Evolutionary conservation across 2,329 filamentous ascomycete species (phyloP).

Genomic region (Dendrostoma leiphaemia): DNA sequence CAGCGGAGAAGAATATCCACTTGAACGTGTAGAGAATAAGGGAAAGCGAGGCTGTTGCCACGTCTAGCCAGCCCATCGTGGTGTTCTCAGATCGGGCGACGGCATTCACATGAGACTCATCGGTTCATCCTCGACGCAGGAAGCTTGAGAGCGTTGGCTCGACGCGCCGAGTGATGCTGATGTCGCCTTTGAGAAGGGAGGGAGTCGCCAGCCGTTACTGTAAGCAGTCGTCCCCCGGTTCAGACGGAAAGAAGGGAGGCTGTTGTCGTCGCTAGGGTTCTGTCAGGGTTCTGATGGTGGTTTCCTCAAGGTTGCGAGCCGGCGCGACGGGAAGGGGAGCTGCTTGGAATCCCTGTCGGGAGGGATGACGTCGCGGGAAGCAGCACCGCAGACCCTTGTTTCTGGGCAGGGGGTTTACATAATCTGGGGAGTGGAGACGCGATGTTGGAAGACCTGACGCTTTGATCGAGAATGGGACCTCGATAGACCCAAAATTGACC

Average conservation of each 20-base stretch:
- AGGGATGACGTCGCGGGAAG: background rate
- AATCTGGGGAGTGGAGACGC: background rate
- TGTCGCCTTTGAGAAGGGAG: too few species aligned
- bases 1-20: background rate
- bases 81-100: background rate
- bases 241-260: background rate
- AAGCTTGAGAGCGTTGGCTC: too few species aligned
- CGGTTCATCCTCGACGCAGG: too few species aligned
- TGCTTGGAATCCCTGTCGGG: background rate
- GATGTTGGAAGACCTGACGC: background rate
- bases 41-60: slow-evolving; percentile 5
- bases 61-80: slow-evolving; percentile 14
- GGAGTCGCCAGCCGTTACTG: background rate
- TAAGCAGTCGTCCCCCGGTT: background rate
- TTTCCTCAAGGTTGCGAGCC: background rate
- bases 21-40: slow-evolving; percentile 2
- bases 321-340: background rate
- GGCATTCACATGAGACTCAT: background rate
- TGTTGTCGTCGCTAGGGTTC: too few species aligned
- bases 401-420: too few species aligned
- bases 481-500: too few species aligned
- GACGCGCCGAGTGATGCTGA: too few species aligned
- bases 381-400: background rate
- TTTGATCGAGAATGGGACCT: too few species aligned
- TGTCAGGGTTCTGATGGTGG: background rate